Evolutionary conservation across 306 rosid species (phyloP).

Genomic region (Malus sylvestris): DNA sequence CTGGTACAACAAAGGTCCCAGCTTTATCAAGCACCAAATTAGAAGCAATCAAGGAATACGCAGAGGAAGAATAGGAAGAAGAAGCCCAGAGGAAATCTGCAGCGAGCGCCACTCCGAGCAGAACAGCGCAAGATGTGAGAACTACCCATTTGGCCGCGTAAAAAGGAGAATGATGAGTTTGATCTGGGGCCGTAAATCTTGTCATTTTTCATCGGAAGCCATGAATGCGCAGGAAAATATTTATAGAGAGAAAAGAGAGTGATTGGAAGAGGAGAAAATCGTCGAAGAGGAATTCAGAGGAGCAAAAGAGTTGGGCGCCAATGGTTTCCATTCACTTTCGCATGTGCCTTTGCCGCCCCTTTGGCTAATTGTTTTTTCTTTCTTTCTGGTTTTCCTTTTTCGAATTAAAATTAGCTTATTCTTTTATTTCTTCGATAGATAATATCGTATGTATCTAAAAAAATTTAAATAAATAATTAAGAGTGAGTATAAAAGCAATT

Average conservation of each 20-base stretch:
- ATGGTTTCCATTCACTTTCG: constrained; percentile 23
- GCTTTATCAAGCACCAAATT: constrained; percentile 31
- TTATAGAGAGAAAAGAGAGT: neutral
- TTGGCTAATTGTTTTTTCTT: neutral
- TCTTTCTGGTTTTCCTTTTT: neutral
- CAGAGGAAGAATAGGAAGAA: constrained; percentile 26
- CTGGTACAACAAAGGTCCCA: constrained; percentile 17
- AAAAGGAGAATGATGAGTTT: neutral
- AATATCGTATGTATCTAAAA: too few species aligned
- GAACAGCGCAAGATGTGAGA: constrained; percentile 25
- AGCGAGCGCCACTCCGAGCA: constrained; percentile 41
- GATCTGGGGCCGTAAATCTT: constrained; percentile 32
- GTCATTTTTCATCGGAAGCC: constrained; percentile 23
- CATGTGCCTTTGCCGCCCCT: constrained; percentile 5
- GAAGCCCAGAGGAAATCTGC: constrained; percentile 55
- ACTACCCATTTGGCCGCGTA: constrained; percentile 25
- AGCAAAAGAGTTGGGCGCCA: constrained; percentile 48
- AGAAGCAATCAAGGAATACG: constrained; percentile 28
- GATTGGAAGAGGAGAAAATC: neutral
- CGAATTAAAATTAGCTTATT: neutral
- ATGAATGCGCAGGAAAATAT: constrained; percentile 6
- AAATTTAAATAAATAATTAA: too few species aligned
- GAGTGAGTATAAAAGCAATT: too few species aligned
- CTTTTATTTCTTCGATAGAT: too few species aligned
- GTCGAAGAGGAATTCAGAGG: neutral